A percentile compares a stretch with the other conserved stretches of the same genome.
Conservation (phyloP, 177 flowering plant species). For the Tripterygium wilfordii region DNA sequence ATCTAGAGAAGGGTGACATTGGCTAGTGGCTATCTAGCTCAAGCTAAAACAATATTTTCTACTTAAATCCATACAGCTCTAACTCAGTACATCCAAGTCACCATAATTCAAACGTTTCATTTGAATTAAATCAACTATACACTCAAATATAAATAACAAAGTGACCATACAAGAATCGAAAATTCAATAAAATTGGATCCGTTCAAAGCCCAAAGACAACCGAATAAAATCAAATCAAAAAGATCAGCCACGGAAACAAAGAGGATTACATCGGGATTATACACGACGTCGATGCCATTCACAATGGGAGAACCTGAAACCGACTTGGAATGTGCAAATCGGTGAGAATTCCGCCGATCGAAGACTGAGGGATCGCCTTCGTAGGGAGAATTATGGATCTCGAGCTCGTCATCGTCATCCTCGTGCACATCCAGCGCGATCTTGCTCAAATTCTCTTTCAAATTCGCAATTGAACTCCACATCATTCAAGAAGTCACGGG, state of each 20-base stretch:
- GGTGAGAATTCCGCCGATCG: conserved; percentile 56
- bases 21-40: too few species aligned
- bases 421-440: conserved; percentile 84
- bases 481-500: conserved; percentile 19
- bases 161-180: too few species aligned
- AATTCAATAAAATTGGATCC: too few species aligned
- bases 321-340: conserved; percentile 49
- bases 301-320: conserved; percentile 36
- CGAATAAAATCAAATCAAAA: neutral
- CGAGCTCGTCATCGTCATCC: conserved; percentile 46
- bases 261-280: conserved; percentile 48
- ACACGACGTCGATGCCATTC: conserved; percentile 49
- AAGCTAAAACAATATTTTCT: too few species aligned
- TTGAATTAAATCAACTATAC: too few species aligned
- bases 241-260: neutral
- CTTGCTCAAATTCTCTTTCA: conserved; percentile 80
- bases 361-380: conserved; percentile 31
- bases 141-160: too few species aligned
- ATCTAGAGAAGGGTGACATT: too few species aligned
- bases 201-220: too few species aligned
- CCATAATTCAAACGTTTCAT: too few species aligned
- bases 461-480: conserved; percentile 78
- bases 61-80: too few species aligned
- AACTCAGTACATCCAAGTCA: too few species aligned
- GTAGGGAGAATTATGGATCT: conserved; percentile 30